Base-by-base conservation (phyloP, 1,139 yeast genomes). In the Protomyces arabidopsidicola region DNA sequence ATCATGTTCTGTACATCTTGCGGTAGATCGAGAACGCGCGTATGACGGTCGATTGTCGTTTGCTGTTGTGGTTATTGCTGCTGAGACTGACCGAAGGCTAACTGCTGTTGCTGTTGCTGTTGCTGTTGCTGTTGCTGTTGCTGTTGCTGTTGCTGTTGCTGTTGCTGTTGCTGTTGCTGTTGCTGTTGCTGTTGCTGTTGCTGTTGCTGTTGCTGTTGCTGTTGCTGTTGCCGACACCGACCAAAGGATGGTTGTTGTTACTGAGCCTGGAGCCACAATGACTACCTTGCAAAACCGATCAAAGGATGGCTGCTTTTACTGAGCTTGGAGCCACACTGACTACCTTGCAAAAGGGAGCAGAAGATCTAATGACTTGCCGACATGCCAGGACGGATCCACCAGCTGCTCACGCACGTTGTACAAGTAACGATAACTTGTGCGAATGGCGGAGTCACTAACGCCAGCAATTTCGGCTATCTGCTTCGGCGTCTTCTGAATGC, bases 391-490 rank as follows among this genome's bases (percentile, higher is more conserved):
- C 54, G 53, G 36, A 51, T 60, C 63, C n/a, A 64, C 52, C 4
- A 64, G 62, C 42, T 48, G 45, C 5, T 60, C 53, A 8, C 64
- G 64, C 18, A 53, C 64, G 18, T 56, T 91, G 73, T 83, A 87
- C 77, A 93, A 79, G 55, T 87, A 86, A 75, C 88, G 88, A 74
- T 90, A 93, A 56, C 95, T 87, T 1, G 97, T 90, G 75, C 93
- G 90, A 71, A 93, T 93, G 0, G 98, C 93, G 69, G 98, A 98
- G 73, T 93, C 98, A 72, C 96, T 88, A 22, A 93, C 98, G 69
- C 97, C 98, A n/a, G 97, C 85, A 71, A 88, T 89, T 70, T 90
- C 97, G 8, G 96, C 89, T 65, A 93, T 91, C 72, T 84, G 87
- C 1, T 88, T 78, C 1, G 97, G 95, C 8, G 88, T 79, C 42